Conservation (phyloP, 371 early-diverging fungal genomes). For the Mortierella sp. region DNA sequence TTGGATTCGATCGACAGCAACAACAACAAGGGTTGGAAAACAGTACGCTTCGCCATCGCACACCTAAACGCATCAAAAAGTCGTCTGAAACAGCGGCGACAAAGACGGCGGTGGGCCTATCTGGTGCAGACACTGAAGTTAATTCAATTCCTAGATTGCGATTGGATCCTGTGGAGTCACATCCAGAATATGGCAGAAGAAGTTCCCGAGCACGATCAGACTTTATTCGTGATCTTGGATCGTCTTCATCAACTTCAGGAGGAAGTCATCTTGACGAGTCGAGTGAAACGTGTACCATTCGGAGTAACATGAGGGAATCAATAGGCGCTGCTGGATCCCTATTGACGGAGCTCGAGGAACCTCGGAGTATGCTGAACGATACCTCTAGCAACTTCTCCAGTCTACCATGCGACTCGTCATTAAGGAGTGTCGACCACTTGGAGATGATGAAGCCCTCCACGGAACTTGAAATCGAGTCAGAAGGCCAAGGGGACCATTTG, state of each 20-base stretch:
- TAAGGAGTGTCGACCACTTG: slow-evolving; percentile 9
- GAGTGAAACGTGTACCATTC: not conserved
- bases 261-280: not conserved
- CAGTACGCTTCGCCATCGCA: slow-evolving; percentile 18
- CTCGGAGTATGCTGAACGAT: not conserved
- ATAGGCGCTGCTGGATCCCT: not conserved
- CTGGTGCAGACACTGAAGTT: not conserved
- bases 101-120: not conserved
- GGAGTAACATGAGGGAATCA: not conserved
- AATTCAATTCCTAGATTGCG: not conserved
- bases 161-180: not conserved
- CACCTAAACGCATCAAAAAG: not conserved
- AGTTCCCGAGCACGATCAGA: slow-evolving; percentile 16
- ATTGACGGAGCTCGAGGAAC: not conserved
- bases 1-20: slow-evolving; percentile 30
- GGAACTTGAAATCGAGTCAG: not conserved
- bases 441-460: not conserved
- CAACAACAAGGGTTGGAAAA: not conserved
- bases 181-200: not conserved
- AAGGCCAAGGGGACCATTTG: not conserved
- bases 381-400: not conserved
- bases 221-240: slow-evolving; percentile 44
- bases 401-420: slow-evolving; percentile 29
- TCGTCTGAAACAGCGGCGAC: not conserved
- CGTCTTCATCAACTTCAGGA: slow-evolving; percentile 1